Evolutionary conservation across 805 yeast species (phyloP), one percentile per base, ranked within the genome.

Genomic region (Zygosaccharomyces gambellarensis): DNA sequence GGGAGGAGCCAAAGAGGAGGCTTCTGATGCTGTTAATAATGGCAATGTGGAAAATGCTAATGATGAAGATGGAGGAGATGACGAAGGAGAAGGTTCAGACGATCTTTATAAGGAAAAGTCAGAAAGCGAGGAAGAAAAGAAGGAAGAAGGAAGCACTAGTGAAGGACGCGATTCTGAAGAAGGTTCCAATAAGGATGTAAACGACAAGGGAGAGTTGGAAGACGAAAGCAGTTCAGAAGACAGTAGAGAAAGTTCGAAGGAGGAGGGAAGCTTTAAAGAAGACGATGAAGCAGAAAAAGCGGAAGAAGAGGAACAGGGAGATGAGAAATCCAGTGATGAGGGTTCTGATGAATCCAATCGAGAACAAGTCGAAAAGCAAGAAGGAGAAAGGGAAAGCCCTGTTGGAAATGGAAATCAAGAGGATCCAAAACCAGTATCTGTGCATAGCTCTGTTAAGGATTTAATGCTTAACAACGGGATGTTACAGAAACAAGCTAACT

Each of bases 401-500:
- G 38, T 38, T n/a, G 52, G 27, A 29, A 17, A 21, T 29, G 61
- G 59, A 14, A 57, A 54, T 5, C 58, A 48, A 11, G 52, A 44
- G 10, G 56, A 50, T 31, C 41, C 17, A 23, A 43, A 39, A 46
- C 39, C 43, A 21, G 25, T 34, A 11, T 45, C 51, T 12, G 39
- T 48, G 14, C 48, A 51, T 21, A 39, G 46, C 12, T 45, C 47
- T 6, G 11, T 39, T 5, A 52, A 47, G 14, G 46, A 41, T 30
- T 58, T 54, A 27, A 58, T 59, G 36, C 52, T 63, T 8, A 59
- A 64, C 39, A 46, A 55, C 17, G 62, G 56, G 9, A 49, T 67
- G 22, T 42, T 67, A n/a, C 59, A 66, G 34, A 63, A 53, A 38
- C 71, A 68, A 50, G 56, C 62, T 3, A 61, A 61, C 22, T 60